These are phyloP conservation scores for Acanthamoeba culbertsoni DNA, from an alignment of 208 protist species.

Conservation along the genomic window DNA sequence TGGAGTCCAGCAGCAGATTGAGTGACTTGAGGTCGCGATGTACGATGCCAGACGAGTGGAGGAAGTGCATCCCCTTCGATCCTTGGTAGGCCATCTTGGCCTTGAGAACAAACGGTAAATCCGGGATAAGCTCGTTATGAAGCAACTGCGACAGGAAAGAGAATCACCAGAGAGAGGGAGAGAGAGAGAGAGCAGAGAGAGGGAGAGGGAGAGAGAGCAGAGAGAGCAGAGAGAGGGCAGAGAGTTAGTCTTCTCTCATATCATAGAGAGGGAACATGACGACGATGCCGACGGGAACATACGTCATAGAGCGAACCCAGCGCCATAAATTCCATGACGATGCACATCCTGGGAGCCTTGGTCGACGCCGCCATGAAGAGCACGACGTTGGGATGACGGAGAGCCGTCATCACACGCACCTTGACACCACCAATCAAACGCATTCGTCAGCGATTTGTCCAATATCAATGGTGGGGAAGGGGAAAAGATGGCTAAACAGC, in stretches of 20 bases:
- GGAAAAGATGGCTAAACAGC: not conserved
- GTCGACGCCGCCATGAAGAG: constrained; percentile 47
- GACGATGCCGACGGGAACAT: too few species aligned
- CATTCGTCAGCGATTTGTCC: too few species aligned
- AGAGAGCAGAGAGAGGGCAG: not conserved
- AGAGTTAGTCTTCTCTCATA: not conserved
- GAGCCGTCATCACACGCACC: constrained; percentile 50
- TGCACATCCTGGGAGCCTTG: constrained; percentile 5
- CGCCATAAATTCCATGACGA: constrained; percentile 41
- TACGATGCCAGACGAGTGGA: constrained; percentile 54
- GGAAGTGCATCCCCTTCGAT: constrained; percentile 52
- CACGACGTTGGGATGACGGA: constrained; percentile 37
- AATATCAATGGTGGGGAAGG: too few species aligned
- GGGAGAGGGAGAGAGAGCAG: not conserved
- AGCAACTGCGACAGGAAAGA: not conserved
- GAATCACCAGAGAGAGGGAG: not conserved
- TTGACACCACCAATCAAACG: too few species aligned
- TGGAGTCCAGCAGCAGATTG: constrained; percentile 38
- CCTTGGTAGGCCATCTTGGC: constrained; percentile 27
- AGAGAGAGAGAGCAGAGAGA: not conserved
- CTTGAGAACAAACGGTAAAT: not conserved
- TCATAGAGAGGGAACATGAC: not conserved
- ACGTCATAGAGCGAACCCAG: constrained; percentile 9
- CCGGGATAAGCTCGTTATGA: constrained; percentile 39
- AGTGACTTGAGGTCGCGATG: constrained; percentile 51